Evolutionary conservation across 2,329 filamentous ascomycete genomes (phyloP), one percentile per base, ranked within the genome.

Genomic region (Arthrobotrys entomopaga): DNA sequence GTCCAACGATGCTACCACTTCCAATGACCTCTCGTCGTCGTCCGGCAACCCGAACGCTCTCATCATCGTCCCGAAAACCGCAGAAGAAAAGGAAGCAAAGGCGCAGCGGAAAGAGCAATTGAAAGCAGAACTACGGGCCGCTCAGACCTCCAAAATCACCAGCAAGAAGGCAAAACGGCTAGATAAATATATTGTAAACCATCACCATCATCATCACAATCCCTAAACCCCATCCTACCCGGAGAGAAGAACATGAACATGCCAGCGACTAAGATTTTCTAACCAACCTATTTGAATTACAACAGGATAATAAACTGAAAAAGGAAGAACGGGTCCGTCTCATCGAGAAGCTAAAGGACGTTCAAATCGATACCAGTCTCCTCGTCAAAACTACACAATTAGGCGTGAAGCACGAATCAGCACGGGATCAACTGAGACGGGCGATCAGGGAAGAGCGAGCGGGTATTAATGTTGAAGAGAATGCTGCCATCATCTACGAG

Each of bases 281-380:
- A 54, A 76, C 74, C 20, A 19, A 52, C 4, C 7, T 5, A 34
- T n/a, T 57, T 29, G 11, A 34, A 52, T 22, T 19, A 16, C 7
- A 48, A 29, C 78, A 87, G 85, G 93, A 98, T 79, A 95, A 87
- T 70, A 99, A 99, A 85, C 84, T 99, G 52, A 91, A 89, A 81
- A 97, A 96, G 81, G 95, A 99, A 80, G 94, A 98, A 81, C 96
- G 92, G 79, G 85, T 91, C 26, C 90, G 89, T 66, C 84, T 99
- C 29, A 85, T 98, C 78, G 91, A 91, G 80, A 93, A 95, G 80
- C 85, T 99, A 24, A 91, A 91, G 16, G 85, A 88, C 74, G 86
- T 88, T 64, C 93, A 90, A 79, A 87, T 95, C 77, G 93, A 98
- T 80, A 96, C 92, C 0, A 91, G 87, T 75, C 83, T 92, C 19